These are phyloP conservation scores for Coemansia sp. DNA, from an alignment of 192 early-diverging fungal species.

Conservation along the genomic window DNA sequence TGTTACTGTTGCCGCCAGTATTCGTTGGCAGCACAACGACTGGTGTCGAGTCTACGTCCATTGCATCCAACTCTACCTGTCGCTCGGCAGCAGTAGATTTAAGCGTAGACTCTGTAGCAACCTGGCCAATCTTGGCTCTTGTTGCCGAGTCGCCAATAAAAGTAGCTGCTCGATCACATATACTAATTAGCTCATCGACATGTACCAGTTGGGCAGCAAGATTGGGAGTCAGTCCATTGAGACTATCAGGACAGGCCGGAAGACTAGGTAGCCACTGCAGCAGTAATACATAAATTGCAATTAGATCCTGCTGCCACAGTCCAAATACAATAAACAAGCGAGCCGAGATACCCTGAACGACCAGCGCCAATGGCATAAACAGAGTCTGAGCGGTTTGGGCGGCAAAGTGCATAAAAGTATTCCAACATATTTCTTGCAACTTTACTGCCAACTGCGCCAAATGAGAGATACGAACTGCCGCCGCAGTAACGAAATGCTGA, in stretches of 20 bases:
- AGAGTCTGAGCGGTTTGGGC: conserved; percentile 36
- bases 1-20: too few relatives aligned
- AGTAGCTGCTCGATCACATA: not conserved
- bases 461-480: conserved; percentile 15
- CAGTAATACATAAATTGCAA: conserved; percentile 18
- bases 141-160: not conserved
- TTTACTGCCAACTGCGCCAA: conserved; percentile 25
- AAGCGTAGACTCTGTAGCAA: not conserved
- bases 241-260: conserved; percentile 35
- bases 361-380: conserved; percentile 44
- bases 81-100: not conserved
- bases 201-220: not conserved
- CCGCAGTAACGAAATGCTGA: conserved; percentile 11
- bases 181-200: not conserved
- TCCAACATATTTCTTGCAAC: conserved; percentile 18
- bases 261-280: conserved; percentile 33
- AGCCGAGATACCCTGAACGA: conserved; percentile 28
- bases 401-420: conserved; percentile 27
- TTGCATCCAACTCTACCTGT: conserved; percentile 2
- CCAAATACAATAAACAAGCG: conserved; percentile 27
- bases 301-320: conserved; percentile 30
- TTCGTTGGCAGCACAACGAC: not conserved
- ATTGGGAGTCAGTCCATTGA: not conserved
- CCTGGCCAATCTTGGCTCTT: not conserved
- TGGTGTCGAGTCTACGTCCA: not conserved